phyloP scores from a whole-genome alignment of 2,329 filamentous ascomycete species.

The Aschersonia sp. region DNA sequence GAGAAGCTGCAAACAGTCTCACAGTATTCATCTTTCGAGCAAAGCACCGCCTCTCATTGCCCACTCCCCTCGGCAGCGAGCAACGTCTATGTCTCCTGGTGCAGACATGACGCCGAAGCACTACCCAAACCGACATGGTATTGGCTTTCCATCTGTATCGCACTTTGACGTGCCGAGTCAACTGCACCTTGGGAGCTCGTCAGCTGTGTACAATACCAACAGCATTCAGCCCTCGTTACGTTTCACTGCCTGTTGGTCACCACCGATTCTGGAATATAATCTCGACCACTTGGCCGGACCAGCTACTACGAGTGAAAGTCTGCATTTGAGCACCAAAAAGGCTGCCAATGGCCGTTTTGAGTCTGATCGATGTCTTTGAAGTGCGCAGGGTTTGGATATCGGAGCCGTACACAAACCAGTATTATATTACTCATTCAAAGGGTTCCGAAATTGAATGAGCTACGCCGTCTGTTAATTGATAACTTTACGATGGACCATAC shows the following conservation, averaged over 20 bases:
- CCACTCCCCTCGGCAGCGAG: slow-evolving; percentile 68
- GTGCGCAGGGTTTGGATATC: slow-evolving; percentile 61
- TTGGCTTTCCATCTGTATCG: slow-evolving; percentile 58
- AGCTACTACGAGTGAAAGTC: slow-evolving; percentile 47
- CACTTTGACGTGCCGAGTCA: slow-evolving; percentile 70
- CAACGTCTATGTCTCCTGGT: slow-evolving; percentile 65
- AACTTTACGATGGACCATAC: too few species aligned
- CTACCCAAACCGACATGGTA: slow-evolving; percentile 47
- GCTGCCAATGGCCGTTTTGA: slow-evolving; percentile 77
- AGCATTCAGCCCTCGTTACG: slow-evolving; percentile 67
- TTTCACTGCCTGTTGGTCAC: slow-evolving; percentile 67
- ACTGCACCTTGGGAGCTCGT: slow-evolving; percentile 57
- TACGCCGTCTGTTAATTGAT: too few species aligned
- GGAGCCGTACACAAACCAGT: slow-evolving; percentile 62
- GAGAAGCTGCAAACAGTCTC: slow-evolving; percentile 41
- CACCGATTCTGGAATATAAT: slow-evolving; percentile 72
- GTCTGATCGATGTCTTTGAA: slow-evolving; percentile 55
- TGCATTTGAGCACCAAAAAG: slow-evolving; percentile 69
- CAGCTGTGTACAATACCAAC: slow-evolving; percentile 31
- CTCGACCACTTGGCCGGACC: slow-evolving; percentile 56
- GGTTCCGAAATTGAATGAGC: too few species aligned
- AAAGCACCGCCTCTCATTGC: slow-evolving; percentile 64
- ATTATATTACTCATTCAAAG: too few species aligned
- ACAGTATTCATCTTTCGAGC: slow-evolving; percentile 56
- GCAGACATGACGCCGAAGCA: slow-evolving; percentile 57